phyloP scores from a whole-genome alignment of 1,284 basidiomycete genomes.

The Heterobasidion irregulare region DNA sequence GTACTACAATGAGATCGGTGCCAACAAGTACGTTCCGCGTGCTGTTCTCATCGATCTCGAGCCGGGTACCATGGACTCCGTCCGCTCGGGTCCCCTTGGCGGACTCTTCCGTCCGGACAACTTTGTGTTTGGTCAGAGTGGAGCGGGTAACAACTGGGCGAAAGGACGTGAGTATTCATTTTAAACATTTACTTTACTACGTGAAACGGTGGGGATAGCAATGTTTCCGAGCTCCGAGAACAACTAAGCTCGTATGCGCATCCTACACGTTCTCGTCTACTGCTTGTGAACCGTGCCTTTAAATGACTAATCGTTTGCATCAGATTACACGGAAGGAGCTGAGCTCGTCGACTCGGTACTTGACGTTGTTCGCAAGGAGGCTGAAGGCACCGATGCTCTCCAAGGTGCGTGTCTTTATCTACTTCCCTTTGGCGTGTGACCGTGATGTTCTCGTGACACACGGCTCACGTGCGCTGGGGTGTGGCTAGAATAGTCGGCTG shows the following conservation, averaged over 20 bases:
- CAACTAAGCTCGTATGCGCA: slow-evolving; percentile 22
- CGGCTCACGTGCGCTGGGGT: slow-evolving; percentile 8
- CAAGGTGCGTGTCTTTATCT: slow-evolving; percentile 49
- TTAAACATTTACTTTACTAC: background rate
- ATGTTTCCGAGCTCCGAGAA: background rate
- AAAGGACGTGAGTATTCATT: slow-evolving; percentile 73
- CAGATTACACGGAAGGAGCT: slow-evolving; percentile 91
- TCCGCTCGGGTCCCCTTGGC: slow-evolving; percentile 80
- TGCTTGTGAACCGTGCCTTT: background rate
- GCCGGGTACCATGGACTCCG: slow-evolving; percentile 95
- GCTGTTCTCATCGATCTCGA: slow-evolving; percentile 93
- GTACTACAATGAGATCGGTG: slow-evolving; percentile 89
- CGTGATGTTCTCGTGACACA: slow-evolving; percentile 10
- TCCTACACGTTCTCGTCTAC: slow-evolving; percentile 30
- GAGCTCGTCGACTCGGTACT: slow-evolving; percentile 93
- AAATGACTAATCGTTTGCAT: background rate
- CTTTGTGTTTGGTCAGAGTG: slow-evolving; percentile 84
- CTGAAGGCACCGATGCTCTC: slow-evolving; percentile 87
- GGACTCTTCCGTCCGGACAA: slow-evolving; percentile 93
- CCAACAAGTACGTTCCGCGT: slow-evolving; percentile 94
- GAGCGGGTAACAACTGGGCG: slow-evolving; percentile 96
- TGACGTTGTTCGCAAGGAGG: slow-evolving; percentile 84
- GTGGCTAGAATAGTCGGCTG: background rate
- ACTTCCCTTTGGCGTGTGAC: slow-evolving; percentile 13
- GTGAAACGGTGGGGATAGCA: background rate